Percentiles rank a stretch among this genome's conserved stretches.
Evolutionary conservation across 306 rosid genomes (phyloP).

Genomic region (Crataegus laevigata): DNA sequence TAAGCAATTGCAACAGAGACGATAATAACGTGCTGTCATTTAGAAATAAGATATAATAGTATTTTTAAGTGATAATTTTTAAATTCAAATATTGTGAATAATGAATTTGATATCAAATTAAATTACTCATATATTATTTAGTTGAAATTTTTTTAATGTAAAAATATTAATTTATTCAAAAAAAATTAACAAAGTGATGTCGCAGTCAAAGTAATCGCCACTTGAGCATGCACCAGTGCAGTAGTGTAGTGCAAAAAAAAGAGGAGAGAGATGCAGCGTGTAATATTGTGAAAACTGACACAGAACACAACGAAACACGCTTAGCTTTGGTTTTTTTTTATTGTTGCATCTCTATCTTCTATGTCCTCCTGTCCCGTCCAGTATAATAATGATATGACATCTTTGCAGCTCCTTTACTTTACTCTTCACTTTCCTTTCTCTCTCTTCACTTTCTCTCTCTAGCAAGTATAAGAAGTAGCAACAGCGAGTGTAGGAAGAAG

Average conservation of each 20-base stretch:
- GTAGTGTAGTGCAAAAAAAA: background rate
- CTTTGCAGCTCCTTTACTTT: background rate
- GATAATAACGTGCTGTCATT: too few species aligned
- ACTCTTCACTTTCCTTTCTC: background rate
- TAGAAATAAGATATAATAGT: too few species aligned
- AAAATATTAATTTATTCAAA: too few species aligned
- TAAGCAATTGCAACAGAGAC: too few species aligned
- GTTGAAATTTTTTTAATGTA: accelerated
- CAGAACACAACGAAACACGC: background rate
- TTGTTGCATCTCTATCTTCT: background rate
- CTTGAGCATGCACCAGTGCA: background rate
- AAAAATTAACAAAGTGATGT: background rate
- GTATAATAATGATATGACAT: too few species aligned
- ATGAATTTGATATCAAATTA: too few species aligned
- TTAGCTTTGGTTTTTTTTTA: background rate
- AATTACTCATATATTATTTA: too few species aligned
- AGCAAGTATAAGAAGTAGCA: background rate
- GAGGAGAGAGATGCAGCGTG: background rate
- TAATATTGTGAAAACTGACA: background rate
- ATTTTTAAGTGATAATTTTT: too few species aligned
- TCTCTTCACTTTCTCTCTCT: background rate
- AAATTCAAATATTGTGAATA: too few species aligned
- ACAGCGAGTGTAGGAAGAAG: too few species aligned
- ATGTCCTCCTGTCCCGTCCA: too few species aligned
- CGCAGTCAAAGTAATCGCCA: background rate